Evolutionary conservation across 2,329 filamentous ascomycete species (phyloP).

Genomic region (Arthroderma sp.): DNA sequence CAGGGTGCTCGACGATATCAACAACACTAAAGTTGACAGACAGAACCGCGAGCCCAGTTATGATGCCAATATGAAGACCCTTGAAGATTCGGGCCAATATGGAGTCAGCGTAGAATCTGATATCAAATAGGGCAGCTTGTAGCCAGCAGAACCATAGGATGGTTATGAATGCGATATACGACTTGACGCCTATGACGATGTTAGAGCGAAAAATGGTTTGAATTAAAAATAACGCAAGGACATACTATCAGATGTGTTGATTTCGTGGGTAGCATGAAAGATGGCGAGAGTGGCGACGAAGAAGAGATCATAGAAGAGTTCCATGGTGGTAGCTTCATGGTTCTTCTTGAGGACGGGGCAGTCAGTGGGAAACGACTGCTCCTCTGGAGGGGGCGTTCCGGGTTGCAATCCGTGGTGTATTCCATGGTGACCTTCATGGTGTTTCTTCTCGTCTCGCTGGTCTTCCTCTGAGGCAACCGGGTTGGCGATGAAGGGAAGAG

Average conservation of each 20-base stretch:
- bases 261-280: constrained; percentile 46
- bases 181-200: constrained; percentile 25
- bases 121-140: constrained; percentile 51
- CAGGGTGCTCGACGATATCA: constrained; percentile 12
- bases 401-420: not conserved
- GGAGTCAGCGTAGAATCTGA: constrained; percentile 53
- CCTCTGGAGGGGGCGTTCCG: not conserved
- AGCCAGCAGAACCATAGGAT: constrained; percentile 60
- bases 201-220: not conserved
- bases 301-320: constrained; percentile 50
- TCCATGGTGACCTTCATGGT: not conserved
- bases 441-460: not conserved
- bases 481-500: not conserved
- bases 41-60: constrained; percentile 54
- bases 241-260: constrained; percentile 33
- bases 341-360: constrained; percentile 1
- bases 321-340: constrained; percentile 28
- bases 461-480: not conserved
- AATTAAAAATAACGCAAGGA: not conserved
- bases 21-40: constrained; percentile 32
- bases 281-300: constrained; percentile 54
- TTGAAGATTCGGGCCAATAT: constrained; percentile 51
- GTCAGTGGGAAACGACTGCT: not conserved
- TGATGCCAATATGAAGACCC: constrained; percentile 49
- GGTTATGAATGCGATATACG: constrained; percentile 44